A percentile compares a stretch with the other conserved stretches of the same genome.
Evolutionary conservation across 2,329 filamentous ascomycete species (phyloP).

Genomic region (Ceratocystis albifundus): DNA sequence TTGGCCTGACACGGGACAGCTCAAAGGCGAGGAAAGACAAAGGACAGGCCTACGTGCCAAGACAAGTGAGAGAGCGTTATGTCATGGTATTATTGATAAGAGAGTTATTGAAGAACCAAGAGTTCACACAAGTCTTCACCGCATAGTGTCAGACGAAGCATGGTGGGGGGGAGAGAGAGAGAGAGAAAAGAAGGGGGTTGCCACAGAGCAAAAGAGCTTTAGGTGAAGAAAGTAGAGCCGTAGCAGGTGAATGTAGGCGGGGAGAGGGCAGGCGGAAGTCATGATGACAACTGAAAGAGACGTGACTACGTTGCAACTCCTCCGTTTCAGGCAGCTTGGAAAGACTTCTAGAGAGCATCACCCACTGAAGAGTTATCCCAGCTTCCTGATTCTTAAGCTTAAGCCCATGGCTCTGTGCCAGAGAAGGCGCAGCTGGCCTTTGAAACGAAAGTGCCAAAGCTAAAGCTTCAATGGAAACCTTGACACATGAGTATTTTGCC

Average conservation of each 20-base stretch:
- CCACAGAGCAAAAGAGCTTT: no score
- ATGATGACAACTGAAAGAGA: no score
- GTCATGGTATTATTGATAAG: background rate
- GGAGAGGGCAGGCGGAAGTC: no score
- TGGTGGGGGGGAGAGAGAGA: background rate
- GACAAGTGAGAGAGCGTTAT: background rate
- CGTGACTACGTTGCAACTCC: no score
- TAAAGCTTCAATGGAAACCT: background rate
- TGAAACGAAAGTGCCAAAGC: background rate
- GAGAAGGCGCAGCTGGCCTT: background rate
- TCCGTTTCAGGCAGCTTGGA: no score
- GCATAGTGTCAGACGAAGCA: background rate
- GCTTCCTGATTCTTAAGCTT: background rate
- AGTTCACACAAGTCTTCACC: background rate
- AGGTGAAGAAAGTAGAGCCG: no score
- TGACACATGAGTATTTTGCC: background rate
- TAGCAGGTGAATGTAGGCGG: no score
- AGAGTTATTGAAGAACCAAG: background rate
- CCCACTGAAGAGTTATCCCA: background rate
- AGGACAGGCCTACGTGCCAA: background rate
- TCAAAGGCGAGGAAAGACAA: background rate
- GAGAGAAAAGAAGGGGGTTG: no score
- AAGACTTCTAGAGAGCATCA: background rate
- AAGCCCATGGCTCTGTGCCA: background rate
- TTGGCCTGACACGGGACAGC: background rate